Percentiles rank a stretch among this genome's conserved stretches.
These are phyloP conservation scores for Coelastrella sp. DNA, from an alignment of 139 green algal genomes.

Conservation along the genomic window DNA sequence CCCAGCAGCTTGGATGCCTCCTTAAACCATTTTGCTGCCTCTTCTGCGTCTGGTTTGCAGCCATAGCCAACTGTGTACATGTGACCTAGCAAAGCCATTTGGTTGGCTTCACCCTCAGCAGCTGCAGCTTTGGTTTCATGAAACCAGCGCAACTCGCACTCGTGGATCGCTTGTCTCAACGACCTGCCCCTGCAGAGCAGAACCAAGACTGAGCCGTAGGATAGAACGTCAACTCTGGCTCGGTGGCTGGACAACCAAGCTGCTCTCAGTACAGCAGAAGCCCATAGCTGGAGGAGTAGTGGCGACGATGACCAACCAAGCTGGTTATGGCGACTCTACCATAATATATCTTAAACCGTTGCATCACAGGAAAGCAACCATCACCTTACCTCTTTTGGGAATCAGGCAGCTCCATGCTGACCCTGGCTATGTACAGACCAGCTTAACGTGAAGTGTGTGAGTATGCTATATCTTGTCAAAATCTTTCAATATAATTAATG, in stretches of 20 bases:
- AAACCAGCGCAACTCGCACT: conserved; percentile 42
- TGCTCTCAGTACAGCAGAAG: neutral
- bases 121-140: conserved; percentile 27
- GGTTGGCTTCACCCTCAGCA: conserved; percentile 20
- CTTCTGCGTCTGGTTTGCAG: conserved; percentile 24
- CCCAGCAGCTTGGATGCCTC: conserved; percentile 39
- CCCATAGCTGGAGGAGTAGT: neutral
- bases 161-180: conserved; percentile 28
- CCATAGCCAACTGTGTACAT: conserved; percentile 41
- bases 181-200: neutral
- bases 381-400: neutral
- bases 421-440: neutral
- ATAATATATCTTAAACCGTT: neutral
- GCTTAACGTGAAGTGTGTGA: too few species aligned
- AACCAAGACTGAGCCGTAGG: too few species aligned
- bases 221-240: too few species aligned
- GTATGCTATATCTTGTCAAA: too few species aligned
- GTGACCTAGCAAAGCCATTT: conserved; percentile 35
- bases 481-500: too few species aligned
- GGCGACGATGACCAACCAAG: too few species aligned
- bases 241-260: too few species aligned
- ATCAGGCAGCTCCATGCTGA: neutral
- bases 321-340: neutral
- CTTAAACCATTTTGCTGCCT: conserved; percentile 32
- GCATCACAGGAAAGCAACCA: neutral